Percentiles rank a stretch among this genome's conserved stretches.
phyloP scores from a whole-genome alignment of 176 grass and related monocot genomes.

The Tuctoria greenei region DNA sequence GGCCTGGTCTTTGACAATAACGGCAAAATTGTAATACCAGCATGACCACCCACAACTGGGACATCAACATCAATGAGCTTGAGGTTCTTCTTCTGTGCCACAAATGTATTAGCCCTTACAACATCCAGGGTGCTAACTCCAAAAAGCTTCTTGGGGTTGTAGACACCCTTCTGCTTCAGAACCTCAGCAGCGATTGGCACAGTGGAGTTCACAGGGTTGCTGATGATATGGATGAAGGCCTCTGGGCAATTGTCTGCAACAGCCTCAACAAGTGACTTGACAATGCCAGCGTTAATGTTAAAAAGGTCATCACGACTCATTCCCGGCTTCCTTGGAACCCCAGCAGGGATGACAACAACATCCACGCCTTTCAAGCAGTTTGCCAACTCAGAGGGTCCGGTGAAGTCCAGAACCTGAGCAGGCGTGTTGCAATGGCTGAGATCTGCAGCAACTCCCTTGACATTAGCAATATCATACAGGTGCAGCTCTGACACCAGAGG shows the following conservation, averaged over 20 bases:
- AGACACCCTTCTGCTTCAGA: conserved; percentile 79
- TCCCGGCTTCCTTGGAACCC: conserved; percentile 79
- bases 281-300: conserved; percentile 76
- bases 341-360: conserved; percentile 80
- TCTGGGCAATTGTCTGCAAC: conserved; percentile 75
- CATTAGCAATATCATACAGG: conserved; percentile 89
- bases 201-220: conserved; percentile 85
- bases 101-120: conserved; percentile 79
- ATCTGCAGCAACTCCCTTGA: conserved; percentile 85
- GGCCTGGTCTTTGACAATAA: conserved; percentile 72
- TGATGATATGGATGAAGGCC: conserved; percentile 81
- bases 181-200: conserved; percentile 82
- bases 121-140: conserved; percentile 78
- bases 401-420: conserved; percentile 67
- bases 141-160: conserved; percentile 75
- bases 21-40: conserved; percentile 74
- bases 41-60: conserved; percentile 80
- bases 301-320: conserved; percentile 92
- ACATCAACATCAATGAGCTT: conserved; percentile 80
- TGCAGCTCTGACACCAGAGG: conserved; percentile 66
- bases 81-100: conserved; percentile 74
- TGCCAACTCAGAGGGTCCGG: conserved; percentile 53
- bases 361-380: conserved; percentile 77
- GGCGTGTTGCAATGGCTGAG: conserved; percentile 91
- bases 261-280: conserved; percentile 77